phyloP scores from a whole-genome alignment of 1,139 yeast species.

The Pichia inconspicua region DNA sequence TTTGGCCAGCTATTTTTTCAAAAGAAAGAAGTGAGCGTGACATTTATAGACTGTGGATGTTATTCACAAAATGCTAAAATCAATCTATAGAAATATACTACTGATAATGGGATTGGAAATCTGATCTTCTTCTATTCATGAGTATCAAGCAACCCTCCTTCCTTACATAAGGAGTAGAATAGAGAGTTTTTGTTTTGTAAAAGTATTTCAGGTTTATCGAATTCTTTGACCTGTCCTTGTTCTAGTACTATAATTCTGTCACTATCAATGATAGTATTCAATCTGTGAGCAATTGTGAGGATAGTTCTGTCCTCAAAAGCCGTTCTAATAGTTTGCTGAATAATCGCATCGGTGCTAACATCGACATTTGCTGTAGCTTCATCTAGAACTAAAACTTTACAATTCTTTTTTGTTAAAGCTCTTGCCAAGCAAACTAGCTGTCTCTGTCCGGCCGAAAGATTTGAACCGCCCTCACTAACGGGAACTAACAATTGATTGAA shows the following conservation, averaged over 20 bases:
- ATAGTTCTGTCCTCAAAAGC: slow-evolving; percentile 87
- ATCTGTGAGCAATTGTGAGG: slow-evolving; percentile 89
- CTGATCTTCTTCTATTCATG: neutral
- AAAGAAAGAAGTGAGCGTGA: slow-evolving; percentile 12
- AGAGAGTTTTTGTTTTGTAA: slow-evolving; percentile 60
- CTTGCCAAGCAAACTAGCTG: slow-evolving; percentile 89
- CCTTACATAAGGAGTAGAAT: slow-evolving; percentile 71
- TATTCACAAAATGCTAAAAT: neutral
- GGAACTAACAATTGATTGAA: slow-evolving; percentile 43
- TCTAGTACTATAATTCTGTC: slow-evolving; percentile 84
- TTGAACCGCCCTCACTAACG: slow-evolving; percentile 77
- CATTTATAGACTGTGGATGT: neutral
- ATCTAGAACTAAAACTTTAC: slow-evolving; percentile 69
- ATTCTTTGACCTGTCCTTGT: slow-evolving; percentile 78
- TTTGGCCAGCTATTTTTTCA: slow-evolving; percentile 21
- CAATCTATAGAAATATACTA: neutral
- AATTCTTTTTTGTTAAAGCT: slow-evolving; percentile 70
- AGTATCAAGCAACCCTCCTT: slow-evolving; percentile 40
- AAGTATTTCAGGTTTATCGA: slow-evolving; percentile 69
- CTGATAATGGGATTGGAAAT: neutral
- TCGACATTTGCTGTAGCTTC: slow-evolving; percentile 98
- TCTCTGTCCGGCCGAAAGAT: slow-evolving; percentile 84
- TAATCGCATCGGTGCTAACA: slow-evolving; percentile 82
- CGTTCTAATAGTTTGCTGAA: slow-evolving; percentile 79
- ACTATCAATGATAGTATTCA: slow-evolving; percentile 87